Evolutionary conservation across 2,329 filamentous ascomycete genomes (phyloP), one percentile per base, ranked within the genome.

Genomic region (Fonsecaea pugnacius): DNA sequence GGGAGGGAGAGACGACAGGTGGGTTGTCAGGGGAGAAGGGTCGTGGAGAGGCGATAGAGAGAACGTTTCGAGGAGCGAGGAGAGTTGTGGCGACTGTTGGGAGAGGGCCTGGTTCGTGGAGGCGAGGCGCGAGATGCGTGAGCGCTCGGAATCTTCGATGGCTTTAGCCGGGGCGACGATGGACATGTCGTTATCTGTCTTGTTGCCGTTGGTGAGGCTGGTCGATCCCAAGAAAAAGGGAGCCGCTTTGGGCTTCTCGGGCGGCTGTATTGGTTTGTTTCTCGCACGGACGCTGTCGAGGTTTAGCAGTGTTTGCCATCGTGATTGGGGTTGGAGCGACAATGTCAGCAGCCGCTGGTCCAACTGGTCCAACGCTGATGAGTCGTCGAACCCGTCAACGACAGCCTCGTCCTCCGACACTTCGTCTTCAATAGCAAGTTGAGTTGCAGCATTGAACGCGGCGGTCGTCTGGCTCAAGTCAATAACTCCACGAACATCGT

Each of bases 231-330:
- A 83, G 82, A 98, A 98, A 82, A 98, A 98, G 0, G 95, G 96
- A 0, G 94, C 94, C 74, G 96, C 96, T 75, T 97, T 91, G 0
- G 95, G 95, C 6, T 88, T 85, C 78, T 97, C 97, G 16, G 93
- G 93, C 0, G 93, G 87, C 76, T 97, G 92, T 69, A 88, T 93
- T 0, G 96, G 95, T 77, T 95, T 96, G 78, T 99, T 99, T 66
- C 95, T 90, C 77, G 92, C 87, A 79, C 93, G 78, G 75, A 99
- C 96, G 30, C 92, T 80, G 73, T 99, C 95, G 2, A 99, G 84
- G 75, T 99, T 91, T 32, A 99, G 82, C 14, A 99, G 82, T 1
- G 92, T 97, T 77, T 98, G 94, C 95, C 95, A 99, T 72, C 90
- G 87, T 67, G 90, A 92, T 76, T 91, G 92, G 10, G 95, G 96